Evolutionary conservation across 2,329 filamentous ascomycete genomes (phyloP).

Genomic region (Botrytis deweyae): DNA sequence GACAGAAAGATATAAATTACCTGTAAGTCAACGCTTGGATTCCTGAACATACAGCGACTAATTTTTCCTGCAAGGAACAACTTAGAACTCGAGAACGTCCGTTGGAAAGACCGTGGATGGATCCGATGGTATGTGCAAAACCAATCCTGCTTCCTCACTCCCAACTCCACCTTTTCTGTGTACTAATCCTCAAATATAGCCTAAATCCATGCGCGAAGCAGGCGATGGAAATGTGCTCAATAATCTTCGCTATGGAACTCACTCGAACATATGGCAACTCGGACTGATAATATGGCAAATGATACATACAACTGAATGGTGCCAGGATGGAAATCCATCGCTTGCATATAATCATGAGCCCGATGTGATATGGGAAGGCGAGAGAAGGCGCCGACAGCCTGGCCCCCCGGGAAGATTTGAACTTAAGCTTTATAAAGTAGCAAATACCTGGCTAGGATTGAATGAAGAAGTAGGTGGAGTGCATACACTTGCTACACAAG

Average conservation of each 20-base stretch:
- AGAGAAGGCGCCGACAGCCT: rapidly evolving
- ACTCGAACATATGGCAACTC: conserved; percentile 11
- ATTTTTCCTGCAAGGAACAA: conserved; percentile 5
- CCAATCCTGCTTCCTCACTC: neutral
- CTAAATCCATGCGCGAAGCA: neutral
- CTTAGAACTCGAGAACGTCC: neutral
- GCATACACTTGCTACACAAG: conserved; percentile 11
- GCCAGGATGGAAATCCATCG: neutral
- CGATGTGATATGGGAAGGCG: neutral
- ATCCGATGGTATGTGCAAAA: neutral
- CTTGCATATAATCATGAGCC: rapidly evolving
- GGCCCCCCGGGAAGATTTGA: neutral
- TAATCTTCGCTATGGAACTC: conserved; percentile 7
- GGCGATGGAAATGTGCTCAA: conserved; percentile 12
- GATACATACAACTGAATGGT: conserved; percentile 2
- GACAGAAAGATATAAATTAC: neutral
- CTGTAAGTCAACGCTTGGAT: neutral
- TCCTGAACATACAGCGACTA: neutral
- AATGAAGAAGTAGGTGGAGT: neutral
- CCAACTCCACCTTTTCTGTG: neutral
- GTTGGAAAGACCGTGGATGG: conserved; percentile 14
- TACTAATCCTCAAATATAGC: neutral
- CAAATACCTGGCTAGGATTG: neutral
- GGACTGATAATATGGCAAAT: conserved; percentile 3
- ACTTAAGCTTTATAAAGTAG: neutral